Percentiles rank a stretch among this genome's conserved stretches.
These are phyloP conservation scores for Phytophthora agathidicida DNA, from an alignment of 352 stramenopile genomes.

Conservation along the genomic window DNA sequence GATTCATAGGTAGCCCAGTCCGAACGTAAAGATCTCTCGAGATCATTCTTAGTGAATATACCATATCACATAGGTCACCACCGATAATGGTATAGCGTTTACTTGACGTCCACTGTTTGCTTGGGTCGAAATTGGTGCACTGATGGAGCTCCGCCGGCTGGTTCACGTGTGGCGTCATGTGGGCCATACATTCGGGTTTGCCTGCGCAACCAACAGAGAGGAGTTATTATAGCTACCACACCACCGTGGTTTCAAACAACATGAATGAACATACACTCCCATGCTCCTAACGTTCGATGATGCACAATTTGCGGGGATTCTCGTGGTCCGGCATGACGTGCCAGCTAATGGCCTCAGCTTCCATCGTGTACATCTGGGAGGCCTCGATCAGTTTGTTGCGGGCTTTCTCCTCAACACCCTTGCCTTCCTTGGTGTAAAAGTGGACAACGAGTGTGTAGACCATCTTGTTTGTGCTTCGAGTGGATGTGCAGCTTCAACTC, in stretches of 20 bases:
- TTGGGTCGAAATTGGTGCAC: constrained; percentile 24
- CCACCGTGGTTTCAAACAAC: background rate
- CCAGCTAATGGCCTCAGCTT: constrained; percentile 21
- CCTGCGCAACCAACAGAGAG: constrained; percentile 19
- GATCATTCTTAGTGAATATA: too few species aligned
- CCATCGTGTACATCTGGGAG: constrained; percentile 22
- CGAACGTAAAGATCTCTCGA: too few species aligned
- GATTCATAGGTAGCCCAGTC: too few species aligned
- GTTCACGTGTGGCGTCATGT: constrained; percentile 12
- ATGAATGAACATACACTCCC: constrained; percentile 14
- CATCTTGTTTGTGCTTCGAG: constrained; percentile 4
- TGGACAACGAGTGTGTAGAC: constrained; percentile 24
- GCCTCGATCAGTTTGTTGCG: constrained; percentile 28
- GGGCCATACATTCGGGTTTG: constrained; percentile 14
- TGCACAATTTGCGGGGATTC: constrained; percentile 24
- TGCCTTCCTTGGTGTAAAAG: constrained; percentile 32
- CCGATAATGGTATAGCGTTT: too few species aligned
- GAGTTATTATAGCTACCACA: background rate
- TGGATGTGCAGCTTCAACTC: constrained; percentile 1
- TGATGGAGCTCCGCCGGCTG: constrained; percentile 13
- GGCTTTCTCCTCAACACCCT: constrained; percentile 29
- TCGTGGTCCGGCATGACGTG: constrained; percentile 29
- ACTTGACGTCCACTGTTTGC: constrained; percentile 19
- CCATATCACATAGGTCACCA: too few species aligned
- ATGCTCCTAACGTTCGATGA: constrained; percentile 29